Percentiles rank a stretch among this genome's conserved stretches.
These are phyloP conservation scores for Zoysia pacifica DNA, from an alignment of 176 grass and related monocot genomes.

Conservation along the genomic window DNA sequence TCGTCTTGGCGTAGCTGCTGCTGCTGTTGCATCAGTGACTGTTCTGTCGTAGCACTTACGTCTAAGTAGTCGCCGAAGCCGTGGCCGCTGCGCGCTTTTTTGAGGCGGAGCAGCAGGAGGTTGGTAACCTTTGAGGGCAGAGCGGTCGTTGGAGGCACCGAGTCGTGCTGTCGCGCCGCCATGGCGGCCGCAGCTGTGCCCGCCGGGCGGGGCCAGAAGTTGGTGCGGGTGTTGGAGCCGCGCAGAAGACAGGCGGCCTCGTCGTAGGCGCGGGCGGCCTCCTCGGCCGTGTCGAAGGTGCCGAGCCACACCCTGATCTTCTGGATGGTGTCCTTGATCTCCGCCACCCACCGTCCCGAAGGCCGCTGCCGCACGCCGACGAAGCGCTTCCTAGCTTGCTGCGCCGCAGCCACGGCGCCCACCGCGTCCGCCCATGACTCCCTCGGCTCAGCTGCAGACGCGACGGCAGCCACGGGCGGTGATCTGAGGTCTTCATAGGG, in stretches of 20 bases:
- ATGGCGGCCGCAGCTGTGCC: not conserved
- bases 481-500: not conserved
- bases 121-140: conserved; percentile 35
- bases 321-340: conserved; percentile 89
- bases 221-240: conserved; percentile 79
- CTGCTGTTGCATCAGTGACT: not conserved
- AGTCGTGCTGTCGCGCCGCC: not conserved
- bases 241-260: conserved; percentile 77
- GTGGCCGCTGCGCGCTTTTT: conserved; percentile 21
- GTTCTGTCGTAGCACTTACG: not conserved
- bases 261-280: conserved; percentile 79
- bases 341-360: conserved; percentile 70
- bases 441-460: too few species aligned
- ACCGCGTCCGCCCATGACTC: not conserved
- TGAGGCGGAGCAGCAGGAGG: conserved; percentile 44
- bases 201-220: conserved; percentile 46
- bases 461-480: not conserved
- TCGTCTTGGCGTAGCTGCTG: not conserved
- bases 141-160: not conserved
- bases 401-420: not conserved
- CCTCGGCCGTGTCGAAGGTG: conserved; percentile 80
- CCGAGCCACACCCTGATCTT: conserved; percentile 88
- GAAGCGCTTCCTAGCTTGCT: conserved; percentile 41
- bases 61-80: not conserved
- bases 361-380: conserved; percentile 74